Conservation (phyloP, 768 basidiomycete species). For the Clavaria fumosa region DNA sequence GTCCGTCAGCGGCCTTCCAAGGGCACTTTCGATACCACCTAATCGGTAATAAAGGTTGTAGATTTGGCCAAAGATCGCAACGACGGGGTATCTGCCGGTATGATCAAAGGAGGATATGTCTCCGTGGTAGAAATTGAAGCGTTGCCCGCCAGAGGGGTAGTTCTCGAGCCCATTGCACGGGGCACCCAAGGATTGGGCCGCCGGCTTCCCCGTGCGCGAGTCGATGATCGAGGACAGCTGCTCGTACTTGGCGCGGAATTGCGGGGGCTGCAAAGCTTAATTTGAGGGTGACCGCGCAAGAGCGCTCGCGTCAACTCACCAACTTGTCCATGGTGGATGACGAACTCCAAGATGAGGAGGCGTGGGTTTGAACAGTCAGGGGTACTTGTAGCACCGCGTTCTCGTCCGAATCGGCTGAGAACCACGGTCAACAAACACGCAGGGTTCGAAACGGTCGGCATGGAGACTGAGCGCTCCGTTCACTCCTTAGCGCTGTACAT, state of each 20-base stretch:
- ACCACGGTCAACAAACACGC: too few species aligned
- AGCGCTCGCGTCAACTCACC: too few species aligned
- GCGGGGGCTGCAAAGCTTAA: conserved; percentile 4
- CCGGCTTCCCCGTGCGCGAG: background rate
- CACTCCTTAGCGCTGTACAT: too few species aligned
- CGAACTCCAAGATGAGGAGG: too few species aligned
- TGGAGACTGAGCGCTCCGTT: too few species aligned
- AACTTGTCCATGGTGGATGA: too few species aligned
- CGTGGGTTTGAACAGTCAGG: too few species aligned
- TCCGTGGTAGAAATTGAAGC: conserved; percentile 2
- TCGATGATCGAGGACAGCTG: conserved; percentile 1
- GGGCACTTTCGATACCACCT: background rate
- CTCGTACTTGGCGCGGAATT: conserved; percentile 4
- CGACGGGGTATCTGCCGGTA: conserved; percentile 3
- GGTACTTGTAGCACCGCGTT: too few species aligned
- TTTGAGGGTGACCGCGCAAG: too few species aligned
- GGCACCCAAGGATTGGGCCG: background rate
- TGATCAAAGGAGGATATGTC: conserved; percentile 4
- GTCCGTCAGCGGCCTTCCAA: conserved; percentile 5
- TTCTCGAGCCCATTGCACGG: background rate
- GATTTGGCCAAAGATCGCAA: background rate
- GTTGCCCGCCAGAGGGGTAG: background rate
- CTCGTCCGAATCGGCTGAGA: too few species aligned
- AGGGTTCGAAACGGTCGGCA: too few species aligned
- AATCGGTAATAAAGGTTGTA: conserved; percentile 1